Evolutionary conservation across 2,329 filamentous ascomycete genomes (phyloP), one percentile per base, ranked within the genome.

Genomic region (Diaporthe caulivora): DNA sequence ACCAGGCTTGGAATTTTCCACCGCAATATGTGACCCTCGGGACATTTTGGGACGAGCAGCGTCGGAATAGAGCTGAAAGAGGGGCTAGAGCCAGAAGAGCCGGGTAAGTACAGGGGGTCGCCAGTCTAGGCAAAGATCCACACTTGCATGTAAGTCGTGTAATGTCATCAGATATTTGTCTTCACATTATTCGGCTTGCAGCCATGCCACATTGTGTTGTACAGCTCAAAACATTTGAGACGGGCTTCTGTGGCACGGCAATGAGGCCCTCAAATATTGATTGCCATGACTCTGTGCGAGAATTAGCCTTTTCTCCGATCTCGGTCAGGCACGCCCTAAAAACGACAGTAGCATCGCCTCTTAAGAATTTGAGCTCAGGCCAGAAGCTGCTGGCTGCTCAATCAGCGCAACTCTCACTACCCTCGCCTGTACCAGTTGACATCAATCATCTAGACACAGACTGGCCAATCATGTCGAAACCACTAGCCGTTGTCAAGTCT

Each of bases 401-500:
- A 7, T 17, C 15, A 18, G 37, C 37, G 24, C 37, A 65, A 15
- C 21, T 65, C 44, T 24, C 10, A 37, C 8, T 15, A 8, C 62
- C 44, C 8, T 9, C 29, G 37, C 4, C 4, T 7, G 11, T 18
- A 6, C 18, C 44, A 51, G 9, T 37, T 13, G 26, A 3, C 10
- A 53, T 37, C 10, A 26, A 11, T 26, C 11, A 34, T 4, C 3
- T 15, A 29, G 26, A 10, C 18, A 15, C 8, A 18, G n/a, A 13
- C 26, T 49, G 10, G 17, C 5, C 21, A 24, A 70, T 26, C 8
- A 75, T 75, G 73, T 84, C 81, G 31, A 78, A 75, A 17, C 81
- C 81, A 29, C 76, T 79, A 49, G 82, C 69, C 54, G 72, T 70
- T 29, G 70, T 74, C 29, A 84, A 81, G 67, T 86, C 88, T 11